Evolutionary conservation across 169 alveolate genomes (phyloP).

Genomic region (Cryptosporidium felis): DNA sequence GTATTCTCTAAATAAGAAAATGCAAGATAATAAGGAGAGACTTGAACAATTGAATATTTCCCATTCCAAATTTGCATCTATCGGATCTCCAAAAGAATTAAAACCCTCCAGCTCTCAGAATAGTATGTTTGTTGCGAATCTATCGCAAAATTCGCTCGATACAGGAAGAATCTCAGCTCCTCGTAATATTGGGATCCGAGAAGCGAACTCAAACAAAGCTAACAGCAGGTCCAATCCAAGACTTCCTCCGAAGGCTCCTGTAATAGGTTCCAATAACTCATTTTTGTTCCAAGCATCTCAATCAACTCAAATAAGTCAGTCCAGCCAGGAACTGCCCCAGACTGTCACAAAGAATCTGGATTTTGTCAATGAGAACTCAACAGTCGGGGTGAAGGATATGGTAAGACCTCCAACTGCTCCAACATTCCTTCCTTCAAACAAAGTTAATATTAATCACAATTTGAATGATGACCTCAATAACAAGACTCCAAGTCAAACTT

Average conservation of each 20-base stretch:
- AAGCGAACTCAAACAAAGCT: not conserved
- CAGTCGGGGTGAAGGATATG: not conserved
- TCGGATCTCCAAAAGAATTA: not conserved
- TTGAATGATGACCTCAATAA: too few relatives aligned
- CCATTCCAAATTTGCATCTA: not conserved
- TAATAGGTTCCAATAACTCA: not conserved
- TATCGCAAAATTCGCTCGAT: not conserved
- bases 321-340: not conserved
- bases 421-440: conserved; percentile 10
- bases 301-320: not conserved
- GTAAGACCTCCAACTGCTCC: conserved; percentile 70
- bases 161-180: not conserved
- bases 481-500: not conserved
- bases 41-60: conserved; percentile 36
- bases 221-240: not conserved
- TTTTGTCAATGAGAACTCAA: not conserved
- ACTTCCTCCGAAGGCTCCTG: conserved; percentile 18
- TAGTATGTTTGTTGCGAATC: not conserved
- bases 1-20: conserved; percentile 1
- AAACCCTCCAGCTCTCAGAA: not conserved
- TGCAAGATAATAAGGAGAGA: conserved; percentile 50
- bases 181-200: conserved; percentile 1
- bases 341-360: not conserved
- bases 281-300: not conserved
- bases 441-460: not conserved